phyloP scores from a whole-genome alignment of 1,139 yeast species.

The Saccharomyces hybrid region DNA sequence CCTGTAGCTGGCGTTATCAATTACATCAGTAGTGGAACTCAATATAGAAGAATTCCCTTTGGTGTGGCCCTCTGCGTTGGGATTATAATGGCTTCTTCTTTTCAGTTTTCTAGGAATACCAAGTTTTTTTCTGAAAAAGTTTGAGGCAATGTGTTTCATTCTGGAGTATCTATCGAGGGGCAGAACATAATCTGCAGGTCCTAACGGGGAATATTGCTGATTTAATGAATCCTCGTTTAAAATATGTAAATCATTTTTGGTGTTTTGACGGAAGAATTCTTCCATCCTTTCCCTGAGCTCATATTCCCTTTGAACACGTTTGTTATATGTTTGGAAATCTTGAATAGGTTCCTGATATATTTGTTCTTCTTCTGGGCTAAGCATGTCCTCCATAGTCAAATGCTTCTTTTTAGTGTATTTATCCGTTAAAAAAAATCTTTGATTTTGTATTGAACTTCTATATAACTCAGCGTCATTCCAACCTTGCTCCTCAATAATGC shows the following conservation, averaged over 20 bases:
- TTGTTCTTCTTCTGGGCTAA: neutral
- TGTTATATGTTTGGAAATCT: constrained; percentile 21
- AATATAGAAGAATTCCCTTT: neutral
- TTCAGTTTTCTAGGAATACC: neutral
- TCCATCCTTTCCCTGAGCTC: constrained; percentile 22
- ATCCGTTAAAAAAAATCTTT: constrained; percentile 19
- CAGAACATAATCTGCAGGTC: neutral
- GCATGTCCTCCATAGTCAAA: constrained; percentile 6
- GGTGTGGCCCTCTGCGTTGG: neutral
- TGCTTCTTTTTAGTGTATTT: constrained; percentile 11
- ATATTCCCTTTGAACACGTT: constrained; percentile 19
- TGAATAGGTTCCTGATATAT: neutral
- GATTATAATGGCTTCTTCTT: neutral
- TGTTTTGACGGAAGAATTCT: constrained; percentile 12
- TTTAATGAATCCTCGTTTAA: constrained; percentile 13
- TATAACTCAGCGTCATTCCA: constrained; percentile 15
- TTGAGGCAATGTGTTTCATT: neutral
- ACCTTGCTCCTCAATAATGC: constrained; percentile 18
- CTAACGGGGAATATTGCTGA: constrained; percentile 11
- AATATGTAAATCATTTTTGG: constrained; percentile 15
- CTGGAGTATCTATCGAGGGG: neutral
- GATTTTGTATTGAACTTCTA: constrained; percentile 14
- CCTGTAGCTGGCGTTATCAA: constrained; percentile 19
- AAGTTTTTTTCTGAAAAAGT: neutral
- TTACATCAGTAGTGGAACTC: constrained; percentile 11